Evolutionary conservation across 2,329 filamentous ascomycete species (phyloP).

Genomic region (Ophioceras dolichostomum): DNA sequence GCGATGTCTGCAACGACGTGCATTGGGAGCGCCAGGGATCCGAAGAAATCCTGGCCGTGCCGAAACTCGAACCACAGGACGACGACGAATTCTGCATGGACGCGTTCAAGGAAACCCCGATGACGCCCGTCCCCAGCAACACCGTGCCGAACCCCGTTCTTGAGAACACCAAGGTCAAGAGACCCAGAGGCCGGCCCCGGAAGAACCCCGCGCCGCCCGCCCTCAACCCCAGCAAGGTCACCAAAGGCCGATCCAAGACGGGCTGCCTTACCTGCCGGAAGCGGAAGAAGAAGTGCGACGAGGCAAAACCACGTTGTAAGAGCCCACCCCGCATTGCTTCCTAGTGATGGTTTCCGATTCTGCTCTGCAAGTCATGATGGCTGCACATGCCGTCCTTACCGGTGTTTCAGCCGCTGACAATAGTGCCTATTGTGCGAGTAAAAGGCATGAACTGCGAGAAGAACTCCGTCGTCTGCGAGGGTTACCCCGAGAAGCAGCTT

Average conservation of each 20-base stretch:
- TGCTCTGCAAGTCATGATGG: neutral
- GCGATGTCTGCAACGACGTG: constrained; percentile 23
- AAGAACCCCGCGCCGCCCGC: constrained; percentile 59
- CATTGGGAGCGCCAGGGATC: constrained; percentile 34
- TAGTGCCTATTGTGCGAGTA: neutral
- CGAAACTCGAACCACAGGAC: constrained; percentile 45
- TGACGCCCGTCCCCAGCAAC: constrained; percentile 14
- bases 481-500: constrained; percentile 73
- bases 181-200: constrained; percentile 67
- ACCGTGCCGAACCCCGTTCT: constrained; percentile 9
- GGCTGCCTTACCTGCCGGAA: constrained; percentile 57
- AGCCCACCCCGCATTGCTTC: neutral
- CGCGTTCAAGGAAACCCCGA: constrained; percentile 33
- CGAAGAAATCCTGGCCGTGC: constrained; percentile 31
- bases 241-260: constrained; percentile 64
- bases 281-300: constrained; percentile 62
- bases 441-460: constrained; percentile 80
- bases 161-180: constrained; percentile 40
- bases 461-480: constrained; percentile 84
- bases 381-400: neutral
- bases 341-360: neutral
- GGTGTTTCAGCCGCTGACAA: neutral
- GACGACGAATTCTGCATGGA: constrained; percentile 40
- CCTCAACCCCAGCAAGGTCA: constrained; percentile 49
- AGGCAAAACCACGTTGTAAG: constrained; percentile 55